Percentiles rank a stretch among this genome's conserved stretches.
Evolutionary conservation across 371 early-diverging fungal species (phyloP).

Genomic region (Apophysomyces trapeziformis): DNA sequence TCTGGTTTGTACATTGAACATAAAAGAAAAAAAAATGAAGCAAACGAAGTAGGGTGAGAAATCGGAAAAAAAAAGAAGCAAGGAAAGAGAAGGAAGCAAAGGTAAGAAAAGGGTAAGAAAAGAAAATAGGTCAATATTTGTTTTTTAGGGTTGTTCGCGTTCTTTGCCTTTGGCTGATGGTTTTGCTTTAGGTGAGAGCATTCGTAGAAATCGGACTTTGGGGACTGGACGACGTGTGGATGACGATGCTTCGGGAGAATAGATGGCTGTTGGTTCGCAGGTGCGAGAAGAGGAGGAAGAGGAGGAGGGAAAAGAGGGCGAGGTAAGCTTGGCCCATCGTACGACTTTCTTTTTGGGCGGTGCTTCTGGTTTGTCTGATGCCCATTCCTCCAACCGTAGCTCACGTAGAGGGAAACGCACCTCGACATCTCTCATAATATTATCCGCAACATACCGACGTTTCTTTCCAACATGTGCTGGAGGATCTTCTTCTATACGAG

Average conservation of each 20-base stretch:
- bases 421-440: not conserved
- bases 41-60: too few relatives aligned
- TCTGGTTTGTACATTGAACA: too few relatives aligned
- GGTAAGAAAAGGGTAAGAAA: not conserved
- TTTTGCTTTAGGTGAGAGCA: not conserved
- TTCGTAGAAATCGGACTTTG: not conserved
- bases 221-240: not conserved
- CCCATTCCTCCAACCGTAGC: constrained; percentile 4
- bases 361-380: not conserved
- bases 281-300: not conserved
- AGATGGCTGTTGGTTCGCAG: not conserved
- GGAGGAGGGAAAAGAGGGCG: not conserved
- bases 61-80: not conserved
- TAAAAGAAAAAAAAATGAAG: too few relatives aligned
- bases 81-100: not conserved
- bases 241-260: not conserved
- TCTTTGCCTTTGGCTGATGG: constrained; percentile 1
- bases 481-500: not conserved
- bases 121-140: not conserved
- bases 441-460: not conserved
- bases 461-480: not conserved
- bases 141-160: not conserved
- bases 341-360: not conserved
- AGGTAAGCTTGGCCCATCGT: not conserved
- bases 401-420: not conserved